Conservation (phyloP, 306 rosid genomes). For the Quillaja saponaria region DNA sequence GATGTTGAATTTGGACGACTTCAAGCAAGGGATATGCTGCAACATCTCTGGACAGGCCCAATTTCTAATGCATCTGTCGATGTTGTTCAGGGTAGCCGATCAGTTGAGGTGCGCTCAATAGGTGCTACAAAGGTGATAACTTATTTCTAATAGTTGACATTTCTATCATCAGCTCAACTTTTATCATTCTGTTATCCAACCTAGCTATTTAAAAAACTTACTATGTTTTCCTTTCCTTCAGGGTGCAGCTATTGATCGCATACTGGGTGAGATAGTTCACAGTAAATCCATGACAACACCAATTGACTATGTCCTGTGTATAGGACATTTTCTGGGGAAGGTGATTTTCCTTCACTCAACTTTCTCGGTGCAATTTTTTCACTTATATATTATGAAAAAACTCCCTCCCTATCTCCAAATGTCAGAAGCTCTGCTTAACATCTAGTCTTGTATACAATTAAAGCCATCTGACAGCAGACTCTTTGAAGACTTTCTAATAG, state of each 20-base stretch:
- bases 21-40: slow-evolving; percentile 96
- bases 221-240: slow-evolving; percentile 30
- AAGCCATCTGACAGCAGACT: too few species aligned
- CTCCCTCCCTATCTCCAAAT: too few species aligned
- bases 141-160: slow-evolving; percentile 13
- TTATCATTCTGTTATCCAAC: slow-evolving; percentile 7
- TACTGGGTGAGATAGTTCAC: slow-evolving; percentile 92
- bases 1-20: slow-evolving; percentile 90
- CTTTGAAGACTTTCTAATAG: too few species aligned
- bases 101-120: slow-evolving; percentile 93
- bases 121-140: slow-evolving; percentile 84
- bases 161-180: slow-evolving; percentile 20
- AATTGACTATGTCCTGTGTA: slow-evolving; percentile 83
- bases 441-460: too few species aligned
- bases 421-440: too few species aligned
- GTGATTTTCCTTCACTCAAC: slow-evolving; percentile 40
- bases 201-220: too few species aligned
- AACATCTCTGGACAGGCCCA: slow-evolving; percentile 98
- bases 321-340: slow-evolving; percentile 97
- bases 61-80: slow-evolving; percentile 93
- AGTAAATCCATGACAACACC: slow-evolving; percentile 89
- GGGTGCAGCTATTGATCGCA: slow-evolving; percentile 99
- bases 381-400: too few species aligned
- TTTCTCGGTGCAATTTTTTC: not conserved
- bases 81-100: slow-evolving; percentile 95